These are phyloP conservation scores for Grosmannia clavigera DNA, from an alignment of 2,329 filamentous ascomycete species.

Conservation along the genomic window DNA sequence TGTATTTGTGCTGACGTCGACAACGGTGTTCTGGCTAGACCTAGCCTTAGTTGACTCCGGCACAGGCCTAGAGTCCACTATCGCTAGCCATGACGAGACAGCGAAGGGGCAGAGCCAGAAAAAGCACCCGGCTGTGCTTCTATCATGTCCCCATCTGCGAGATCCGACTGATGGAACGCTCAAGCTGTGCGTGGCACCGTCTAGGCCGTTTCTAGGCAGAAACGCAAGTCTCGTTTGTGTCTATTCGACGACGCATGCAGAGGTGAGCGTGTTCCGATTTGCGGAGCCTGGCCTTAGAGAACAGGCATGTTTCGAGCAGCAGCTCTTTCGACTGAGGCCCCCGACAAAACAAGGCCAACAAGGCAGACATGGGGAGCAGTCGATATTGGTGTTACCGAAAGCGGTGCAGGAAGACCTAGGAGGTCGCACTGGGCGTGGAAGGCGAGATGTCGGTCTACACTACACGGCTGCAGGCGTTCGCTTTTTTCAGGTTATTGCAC, in stretches of 20 bases:
- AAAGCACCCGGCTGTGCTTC: constrained; percentile 17
- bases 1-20: constrained; percentile 47
- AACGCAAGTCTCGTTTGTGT: constrained; percentile 13
- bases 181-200: constrained; percentile 22
- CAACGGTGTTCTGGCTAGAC: constrained; percentile 36
- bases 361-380: constrained; percentile 2
- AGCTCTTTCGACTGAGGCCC: constrained; percentile 3
- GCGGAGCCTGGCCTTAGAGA: constrained; percentile 5
- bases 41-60: constrained; percentile 12
- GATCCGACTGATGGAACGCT: constrained; percentile 24
- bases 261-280: constrained; percentile 17
- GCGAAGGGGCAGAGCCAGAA: not conserved
- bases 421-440: no score
- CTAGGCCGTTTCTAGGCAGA: not conserved
- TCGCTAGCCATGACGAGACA: not conserved
- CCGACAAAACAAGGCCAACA: not conserved
- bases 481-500: constrained; percentile 10
- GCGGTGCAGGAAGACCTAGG: no score
- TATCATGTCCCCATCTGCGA: constrained; percentile 33
- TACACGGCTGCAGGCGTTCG: not conserved
- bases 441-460: not conserved
- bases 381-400: constrained; percentile 5
- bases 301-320: constrained; percentile 13
- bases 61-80: constrained; percentile 2
- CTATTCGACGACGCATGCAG: constrained; percentile 14